Conservation (phyloP, 2,329 filamentous ascomycete species). For the Ceratocystiopsis brevicomis region DNA sequence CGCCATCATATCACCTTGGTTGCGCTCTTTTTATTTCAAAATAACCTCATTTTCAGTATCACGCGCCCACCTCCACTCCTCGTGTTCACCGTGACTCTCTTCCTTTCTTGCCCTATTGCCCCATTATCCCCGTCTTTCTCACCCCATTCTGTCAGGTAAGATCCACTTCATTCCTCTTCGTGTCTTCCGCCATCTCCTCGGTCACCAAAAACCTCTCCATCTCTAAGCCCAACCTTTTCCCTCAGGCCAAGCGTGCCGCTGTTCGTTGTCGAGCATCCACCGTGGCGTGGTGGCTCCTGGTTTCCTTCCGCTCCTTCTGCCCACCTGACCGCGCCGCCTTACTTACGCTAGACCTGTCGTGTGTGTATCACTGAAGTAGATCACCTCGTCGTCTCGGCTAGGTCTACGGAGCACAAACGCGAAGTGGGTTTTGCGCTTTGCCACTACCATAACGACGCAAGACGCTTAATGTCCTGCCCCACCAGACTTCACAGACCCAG, state of each 20-base stretch:
- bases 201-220: not conserved
- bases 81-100: not conserved
- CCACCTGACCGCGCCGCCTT: not conserved
- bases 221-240: not conserved
- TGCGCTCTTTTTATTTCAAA: not conserved
- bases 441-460: not conserved
- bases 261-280: not conserved
- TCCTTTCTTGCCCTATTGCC: not conserved
- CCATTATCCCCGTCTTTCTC: not conserved
- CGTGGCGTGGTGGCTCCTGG: no score
- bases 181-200: not conserved
- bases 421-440: conserved; percentile 9
- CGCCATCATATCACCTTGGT: no score
- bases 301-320: not conserved
- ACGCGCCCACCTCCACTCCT: not conserved
- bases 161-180: not conserved
- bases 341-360: not conserved
- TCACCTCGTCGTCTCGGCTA: conserved; percentile 3
- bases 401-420: conserved; percentile 3
- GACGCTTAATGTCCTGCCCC: conserved; percentile 7
- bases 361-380: not conserved
- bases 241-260: not conserved
- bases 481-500: conserved; percentile 6
- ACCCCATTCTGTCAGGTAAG: not conserved
- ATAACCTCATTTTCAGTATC: not conserved